phyloP scores from a whole-genome alignment of 140 eudicot species.

The Cichorium intybus region DNA sequence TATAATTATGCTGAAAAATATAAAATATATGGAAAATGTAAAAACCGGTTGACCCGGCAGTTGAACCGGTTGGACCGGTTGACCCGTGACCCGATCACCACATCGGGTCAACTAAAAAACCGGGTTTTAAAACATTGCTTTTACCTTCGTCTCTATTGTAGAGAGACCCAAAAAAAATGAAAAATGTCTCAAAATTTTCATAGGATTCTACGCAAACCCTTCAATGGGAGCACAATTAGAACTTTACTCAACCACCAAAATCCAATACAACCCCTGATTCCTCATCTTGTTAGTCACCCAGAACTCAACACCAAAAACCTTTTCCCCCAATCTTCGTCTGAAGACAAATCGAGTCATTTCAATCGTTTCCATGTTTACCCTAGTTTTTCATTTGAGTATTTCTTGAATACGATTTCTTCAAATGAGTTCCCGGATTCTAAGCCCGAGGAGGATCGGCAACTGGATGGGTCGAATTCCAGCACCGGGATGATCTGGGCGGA shows the following conservation, averaged over 20 bases:
- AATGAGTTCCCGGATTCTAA: slow-evolving; percentile 26
- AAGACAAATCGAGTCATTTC: slow-evolving; percentile 13
- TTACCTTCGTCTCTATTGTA: not conserved
- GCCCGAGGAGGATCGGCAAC: slow-evolving; percentile 13
- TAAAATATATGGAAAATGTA: no score
- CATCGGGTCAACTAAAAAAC: no score
- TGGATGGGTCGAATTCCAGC: slow-evolving; percentile 25
- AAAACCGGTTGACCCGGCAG: no score
- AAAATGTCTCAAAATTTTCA: slow-evolving; percentile 28
- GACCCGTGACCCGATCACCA: no score
- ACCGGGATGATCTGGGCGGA: slow-evolving; percentile 47
- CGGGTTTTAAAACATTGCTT: no score
- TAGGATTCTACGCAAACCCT: slow-evolving; percentile 29
- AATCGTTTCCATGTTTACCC: slow-evolving; percentile 37
- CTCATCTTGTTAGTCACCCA: slow-evolving; percentile 20
- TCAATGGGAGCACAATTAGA: slow-evolving; percentile 16
- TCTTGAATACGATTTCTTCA: slow-evolving; percentile 33
- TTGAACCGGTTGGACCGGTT: no score
- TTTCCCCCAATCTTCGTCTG: slow-evolving; percentile 6
- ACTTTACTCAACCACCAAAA: slow-evolving; percentile 22
- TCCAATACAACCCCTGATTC: slow-evolving; percentile 6
- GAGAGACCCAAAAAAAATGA: not conserved
- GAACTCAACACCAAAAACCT: slow-evolving; percentile 9
- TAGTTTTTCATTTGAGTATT: slow-evolving; percentile 44
- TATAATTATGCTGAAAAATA: no score